Evolutionary conservation across 2,329 filamentous ascomycete genomes (phyloP).

Genomic region (Colletotrichum neosansevieriae): DNA sequence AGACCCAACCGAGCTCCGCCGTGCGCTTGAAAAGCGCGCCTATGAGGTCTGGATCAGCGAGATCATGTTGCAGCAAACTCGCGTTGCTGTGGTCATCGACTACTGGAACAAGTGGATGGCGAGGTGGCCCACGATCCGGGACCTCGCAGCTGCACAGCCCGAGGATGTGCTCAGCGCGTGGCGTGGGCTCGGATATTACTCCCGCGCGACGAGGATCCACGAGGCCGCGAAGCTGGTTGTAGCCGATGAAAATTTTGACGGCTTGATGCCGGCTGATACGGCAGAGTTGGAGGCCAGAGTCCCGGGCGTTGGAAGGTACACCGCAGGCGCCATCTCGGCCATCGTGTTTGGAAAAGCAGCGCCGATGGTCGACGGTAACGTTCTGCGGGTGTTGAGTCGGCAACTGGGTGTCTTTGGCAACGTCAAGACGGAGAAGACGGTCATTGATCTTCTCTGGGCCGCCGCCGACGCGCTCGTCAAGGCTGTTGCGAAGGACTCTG

Average conservation of each 20-base stretch:
- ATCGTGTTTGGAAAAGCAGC: slow-evolving; percentile 72
- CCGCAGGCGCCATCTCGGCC: slow-evolving; percentile 71
- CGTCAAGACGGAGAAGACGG: slow-evolving; percentile 65
- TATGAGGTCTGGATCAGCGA: slow-evolving; percentile 77
- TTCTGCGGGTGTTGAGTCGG: slow-evolving; percentile 69
- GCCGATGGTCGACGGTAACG: slow-evolving; percentile 74
- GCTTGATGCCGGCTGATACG: slow-evolving; percentile 62
- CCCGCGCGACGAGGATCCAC: slow-evolving; percentile 71
- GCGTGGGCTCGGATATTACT: slow-evolving; percentile 74
- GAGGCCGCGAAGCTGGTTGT: slow-evolving; percentile 66
- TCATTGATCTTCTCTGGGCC: slow-evolving; percentile 68
- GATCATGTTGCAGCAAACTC: slow-evolving; percentile 76
- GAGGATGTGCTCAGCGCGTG: slow-evolving; percentile 71
- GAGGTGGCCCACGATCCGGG: slow-evolving; percentile 69
- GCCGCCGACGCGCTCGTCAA: slow-evolving; percentile 68
- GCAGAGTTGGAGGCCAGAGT: slow-evolving; percentile 62
- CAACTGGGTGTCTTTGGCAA: slow-evolving; percentile 70
- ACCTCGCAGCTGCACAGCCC: slow-evolving; percentile 63
- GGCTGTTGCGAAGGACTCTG: slow-evolving; percentile 57
- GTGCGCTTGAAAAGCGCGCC: slow-evolving; percentile 64
- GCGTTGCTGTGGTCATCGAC: slow-evolving; percentile 70
- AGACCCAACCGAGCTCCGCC: slow-evolving; percentile 50
- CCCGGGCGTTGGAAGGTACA: slow-evolving; percentile 72
- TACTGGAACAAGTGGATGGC: slow-evolving; percentile 74
- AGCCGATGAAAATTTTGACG: slow-evolving; percentile 53